phyloP scores from a whole-genome alignment of 2,329 filamentous ascomycete genomes.

The Neofusicoccum ribis region DNA sequence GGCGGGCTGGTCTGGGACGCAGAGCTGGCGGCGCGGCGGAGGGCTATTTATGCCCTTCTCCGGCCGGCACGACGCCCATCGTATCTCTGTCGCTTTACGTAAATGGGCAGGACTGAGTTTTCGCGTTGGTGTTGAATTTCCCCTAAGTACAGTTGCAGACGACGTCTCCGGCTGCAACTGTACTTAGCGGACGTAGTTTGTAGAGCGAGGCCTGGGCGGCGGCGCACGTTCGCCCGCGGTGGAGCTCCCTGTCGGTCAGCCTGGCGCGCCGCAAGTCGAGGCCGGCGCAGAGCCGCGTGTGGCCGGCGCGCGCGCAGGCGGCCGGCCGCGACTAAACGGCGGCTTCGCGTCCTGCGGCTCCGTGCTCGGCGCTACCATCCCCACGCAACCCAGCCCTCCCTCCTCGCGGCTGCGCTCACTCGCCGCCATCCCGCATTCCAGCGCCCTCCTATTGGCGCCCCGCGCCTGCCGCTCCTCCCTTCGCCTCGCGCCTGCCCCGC shows the following conservation, averaged over 20 bases:
- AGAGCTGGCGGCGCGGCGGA: neutral
- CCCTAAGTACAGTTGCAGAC: constrained; percentile 17
- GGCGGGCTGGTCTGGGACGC: neutral
- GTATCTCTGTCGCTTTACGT: constrained; percentile 20
- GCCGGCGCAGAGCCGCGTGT: neutral
- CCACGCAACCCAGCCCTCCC: neutral
- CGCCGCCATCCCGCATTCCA: neutral
- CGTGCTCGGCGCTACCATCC: constrained; percentile 13
- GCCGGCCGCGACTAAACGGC: neutral
- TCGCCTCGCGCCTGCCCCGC: neutral
- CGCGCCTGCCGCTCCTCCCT: neutral
- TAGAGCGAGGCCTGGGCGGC: constrained; percentile 8
- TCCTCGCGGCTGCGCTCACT: no score
- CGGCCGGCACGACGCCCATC: constrained; percentile 7
- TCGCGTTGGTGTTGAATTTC: constrained; percentile 19
- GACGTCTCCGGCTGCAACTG: constrained; percentile 10
- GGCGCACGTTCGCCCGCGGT: neutral
- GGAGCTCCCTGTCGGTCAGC: neutral
- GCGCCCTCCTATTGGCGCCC: neutral
- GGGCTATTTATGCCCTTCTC: constrained; percentile 14
- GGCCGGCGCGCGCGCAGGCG: neutral
- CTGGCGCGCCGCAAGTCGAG: neutral
- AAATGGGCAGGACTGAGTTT: constrained; percentile 18
- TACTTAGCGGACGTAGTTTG: constrained; percentile 16
- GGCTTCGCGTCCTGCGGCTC: neutral